These are phyloP conservation scores for Rhizodiscina lignyota DNA, from an alignment of 495 filamentous ascomycete genomes.

Conservation along the genomic window DNA sequence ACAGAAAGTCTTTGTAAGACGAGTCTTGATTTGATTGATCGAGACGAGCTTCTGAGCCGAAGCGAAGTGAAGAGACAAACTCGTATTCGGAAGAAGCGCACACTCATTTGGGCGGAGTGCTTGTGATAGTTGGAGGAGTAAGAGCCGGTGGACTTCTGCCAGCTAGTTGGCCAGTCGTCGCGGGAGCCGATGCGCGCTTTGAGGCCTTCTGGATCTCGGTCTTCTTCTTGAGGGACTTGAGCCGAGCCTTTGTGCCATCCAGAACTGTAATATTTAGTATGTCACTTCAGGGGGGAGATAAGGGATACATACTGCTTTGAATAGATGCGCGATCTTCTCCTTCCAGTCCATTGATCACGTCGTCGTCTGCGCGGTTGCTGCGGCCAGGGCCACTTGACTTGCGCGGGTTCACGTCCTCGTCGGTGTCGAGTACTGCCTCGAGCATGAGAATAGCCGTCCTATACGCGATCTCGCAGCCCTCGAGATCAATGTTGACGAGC, in stretches of 20 bases:
- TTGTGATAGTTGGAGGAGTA: too few species aligned
- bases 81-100: too few species aligned
- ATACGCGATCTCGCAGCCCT: constrained; percentile 84
- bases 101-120: too few species aligned
- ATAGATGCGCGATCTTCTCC: constrained; percentile 24
- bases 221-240: constrained; percentile 20
- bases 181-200: too few species aligned
- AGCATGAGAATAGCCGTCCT: constrained; percentile 82
- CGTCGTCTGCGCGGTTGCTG: constrained; percentile 17
- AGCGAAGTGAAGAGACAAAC: too few species aligned
- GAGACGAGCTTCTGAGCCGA: too few species aligned
- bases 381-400: too few species aligned
- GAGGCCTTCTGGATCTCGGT: constrained; percentile 17
- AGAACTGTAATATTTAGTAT: constrained; percentile 14
- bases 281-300: too few species aligned
- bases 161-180: too few species aligned
- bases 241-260: constrained; percentile 19
- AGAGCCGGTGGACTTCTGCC: too few species aligned
- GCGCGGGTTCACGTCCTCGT: constrained; percentile 48
- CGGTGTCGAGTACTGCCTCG: constrained; percentile 80
- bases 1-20: too few species aligned
- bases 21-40: too few species aligned
- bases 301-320: constrained; percentile 26
- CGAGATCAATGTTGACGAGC: constrained; percentile 75
- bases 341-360: constrained; percentile 21